phyloP scores from a whole-genome alignment of 73 alveolate species.

The Effrenium voratum region DNA sequence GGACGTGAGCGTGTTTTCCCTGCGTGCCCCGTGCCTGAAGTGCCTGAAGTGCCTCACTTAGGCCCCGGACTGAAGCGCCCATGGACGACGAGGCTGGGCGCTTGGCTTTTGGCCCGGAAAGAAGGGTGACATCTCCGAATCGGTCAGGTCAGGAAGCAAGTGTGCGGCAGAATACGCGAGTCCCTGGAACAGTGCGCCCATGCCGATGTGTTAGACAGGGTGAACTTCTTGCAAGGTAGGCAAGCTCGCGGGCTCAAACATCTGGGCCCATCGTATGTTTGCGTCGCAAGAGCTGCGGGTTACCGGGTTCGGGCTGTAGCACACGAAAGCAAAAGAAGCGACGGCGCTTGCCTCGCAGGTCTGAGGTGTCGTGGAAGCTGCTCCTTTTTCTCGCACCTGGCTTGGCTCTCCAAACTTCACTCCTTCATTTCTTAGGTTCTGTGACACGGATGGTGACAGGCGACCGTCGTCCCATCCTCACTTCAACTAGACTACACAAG shows the following conservation, averaged over 20 bases:
- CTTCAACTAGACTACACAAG: neutral
- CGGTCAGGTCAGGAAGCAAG: slow-evolving; percentile 26
- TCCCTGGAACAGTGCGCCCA: slow-evolving; percentile 79
- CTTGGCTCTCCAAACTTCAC: neutral
- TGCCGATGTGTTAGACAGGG: no score
- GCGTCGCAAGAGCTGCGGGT: neutral
- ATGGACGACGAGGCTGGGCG: slow-evolving; percentile 52
- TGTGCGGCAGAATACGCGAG: slow-evolving; percentile 83
- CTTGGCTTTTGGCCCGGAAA: neutral
- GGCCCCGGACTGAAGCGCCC: slow-evolving; percentile 36
- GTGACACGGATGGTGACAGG: slow-evolving; percentile 87
- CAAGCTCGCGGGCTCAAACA: no score
- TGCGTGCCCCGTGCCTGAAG: neutral
- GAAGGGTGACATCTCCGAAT: neutral
- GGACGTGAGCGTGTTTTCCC: neutral
- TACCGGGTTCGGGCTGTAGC: no score
- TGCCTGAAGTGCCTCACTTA: neutral
- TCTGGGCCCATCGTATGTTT: neutral
- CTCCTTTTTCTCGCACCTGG: neutral
- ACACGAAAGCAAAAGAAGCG: no score
- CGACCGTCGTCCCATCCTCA: slow-evolving; percentile 35
- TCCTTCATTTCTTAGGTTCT: slow-evolving; percentile 2
- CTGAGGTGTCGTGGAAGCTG: slow-evolving; percentile 17
- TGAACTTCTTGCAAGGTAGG: no score
- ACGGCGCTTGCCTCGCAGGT: no score